Conservation (phyloP, 2,329 filamentous ascomycete genomes). For the Coniochaeta hoffmannii region DNA sequence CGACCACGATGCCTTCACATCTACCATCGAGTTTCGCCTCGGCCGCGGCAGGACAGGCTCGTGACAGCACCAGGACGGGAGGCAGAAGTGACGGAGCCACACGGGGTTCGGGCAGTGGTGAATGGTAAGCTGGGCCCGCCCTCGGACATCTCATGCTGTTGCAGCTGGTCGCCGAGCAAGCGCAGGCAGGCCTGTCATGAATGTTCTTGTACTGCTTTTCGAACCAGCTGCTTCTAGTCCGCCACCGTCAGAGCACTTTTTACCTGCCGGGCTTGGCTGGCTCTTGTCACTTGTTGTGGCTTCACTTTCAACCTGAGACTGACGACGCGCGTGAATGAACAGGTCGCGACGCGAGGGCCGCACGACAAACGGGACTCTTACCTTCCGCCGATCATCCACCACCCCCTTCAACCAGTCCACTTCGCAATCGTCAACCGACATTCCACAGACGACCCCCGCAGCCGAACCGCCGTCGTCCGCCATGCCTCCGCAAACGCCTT, state of each 20-base stretch:
- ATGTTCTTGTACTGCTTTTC: neutral
- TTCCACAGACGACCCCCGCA: constrained; percentile 18
- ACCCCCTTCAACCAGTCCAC: constrained; percentile 35
- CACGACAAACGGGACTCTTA: constrained; percentile 54
- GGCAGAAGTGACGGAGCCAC: constrained; percentile 44
- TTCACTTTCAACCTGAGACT: neutral
- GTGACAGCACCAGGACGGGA: constrained; percentile 42
- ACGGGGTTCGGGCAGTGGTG: constrained; percentile 52
- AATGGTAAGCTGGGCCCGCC: constrained; percentile 55
- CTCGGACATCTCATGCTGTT: neutral
- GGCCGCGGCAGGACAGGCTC: constrained; percentile 69
- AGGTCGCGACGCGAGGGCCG: constrained; percentile 54
- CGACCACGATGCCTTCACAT: constrained; percentile 55
- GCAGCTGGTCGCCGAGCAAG: too few species aligned
- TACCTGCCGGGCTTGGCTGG: neutral
- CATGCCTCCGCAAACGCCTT: neutral
- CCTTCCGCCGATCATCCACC: constrained; percentile 56
- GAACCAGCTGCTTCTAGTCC: neutral
- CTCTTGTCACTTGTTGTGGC: neutral
- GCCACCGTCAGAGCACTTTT: neutral
- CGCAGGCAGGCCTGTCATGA: neutral
- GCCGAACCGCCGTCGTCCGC: constrained; percentile 17
- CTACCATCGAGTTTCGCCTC: constrained; percentile 79
- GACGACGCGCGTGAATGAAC: constrained; percentile 2
- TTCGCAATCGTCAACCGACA: constrained; percentile 18